These are phyloP conservation scores for Hippophae gyantsensis DNA, from an alignment of 306 rosid genomes.

Conservation along the genomic window DNA sequence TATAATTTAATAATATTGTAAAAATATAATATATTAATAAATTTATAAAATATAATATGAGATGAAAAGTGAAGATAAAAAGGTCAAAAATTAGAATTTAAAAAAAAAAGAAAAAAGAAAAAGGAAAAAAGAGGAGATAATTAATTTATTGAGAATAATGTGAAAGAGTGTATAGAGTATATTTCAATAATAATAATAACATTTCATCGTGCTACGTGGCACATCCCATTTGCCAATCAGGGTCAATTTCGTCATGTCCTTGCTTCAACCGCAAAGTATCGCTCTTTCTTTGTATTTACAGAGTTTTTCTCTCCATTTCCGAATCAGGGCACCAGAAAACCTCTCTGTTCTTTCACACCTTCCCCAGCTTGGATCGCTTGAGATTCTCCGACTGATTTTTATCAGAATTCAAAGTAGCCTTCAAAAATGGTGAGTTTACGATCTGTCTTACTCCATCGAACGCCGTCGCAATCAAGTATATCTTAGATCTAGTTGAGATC, in stretches of 20 bases:
- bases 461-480: slow-evolving; percentile 16
- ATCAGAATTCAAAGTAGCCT: slow-evolving; percentile 29
- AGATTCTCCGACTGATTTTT: slow-evolving; percentile 28
- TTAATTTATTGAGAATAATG: no score
- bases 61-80: no score
- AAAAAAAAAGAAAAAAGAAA: no score
- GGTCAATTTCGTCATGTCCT: slow-evolving; percentile 48
- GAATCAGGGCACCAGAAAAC: background rate
- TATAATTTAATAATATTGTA: no score
- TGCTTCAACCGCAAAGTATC: slow-evolving; percentile 31
- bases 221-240: slow-evolving; percentile 7
- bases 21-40: no score
- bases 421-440: slow-evolving; percentile 65
- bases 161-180: no score
- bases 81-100: no score
- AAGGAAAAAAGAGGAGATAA: no score
- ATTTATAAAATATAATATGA: no score
- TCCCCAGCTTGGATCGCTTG: slow-evolving; percentile 27
- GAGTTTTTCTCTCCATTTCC: slow-evolving; percentile 10
- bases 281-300: slow-evolving; percentile 24
- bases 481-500: slow-evolving; percentile 58
- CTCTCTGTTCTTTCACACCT: slow-evolving; percentile 8
- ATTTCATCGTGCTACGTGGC: background rate
- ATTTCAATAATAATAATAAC: background rate
- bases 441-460: slow-evolving; percentile 17